These are phyloP conservation scores for Pseudogymnoascus destructans DNA, from an alignment of 2,329 filamentous ascomycete species.

Conservation along the genomic window DNA sequence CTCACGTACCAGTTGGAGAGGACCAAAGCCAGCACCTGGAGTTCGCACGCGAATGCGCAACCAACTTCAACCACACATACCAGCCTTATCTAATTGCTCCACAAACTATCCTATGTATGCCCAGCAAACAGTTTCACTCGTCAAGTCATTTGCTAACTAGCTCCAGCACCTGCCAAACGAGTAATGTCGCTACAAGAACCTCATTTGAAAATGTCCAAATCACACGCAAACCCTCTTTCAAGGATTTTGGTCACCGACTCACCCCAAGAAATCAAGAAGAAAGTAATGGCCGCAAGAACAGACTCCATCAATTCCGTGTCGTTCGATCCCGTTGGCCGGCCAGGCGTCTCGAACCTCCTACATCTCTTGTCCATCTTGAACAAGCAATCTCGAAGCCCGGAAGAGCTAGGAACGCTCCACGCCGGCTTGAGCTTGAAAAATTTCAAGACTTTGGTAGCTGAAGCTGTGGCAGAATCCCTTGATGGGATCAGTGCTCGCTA, in stretches of 20 bases:
- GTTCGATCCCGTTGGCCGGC: conserved; percentile 57
- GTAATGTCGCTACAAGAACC: conserved; percentile 84
- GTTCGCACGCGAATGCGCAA: conserved; percentile 74
- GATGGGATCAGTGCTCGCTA: conserved; percentile 44
- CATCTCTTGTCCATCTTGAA: conserved; percentile 65
- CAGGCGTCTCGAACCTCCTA: conserved; percentile 79
- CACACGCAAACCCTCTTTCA: conserved; percentile 54
- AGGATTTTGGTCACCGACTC: conserved; percentile 73
- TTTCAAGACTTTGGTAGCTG: conserved; percentile 52
- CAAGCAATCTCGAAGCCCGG: conserved; percentile 28
- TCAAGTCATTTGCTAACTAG: conserved; percentile 9
- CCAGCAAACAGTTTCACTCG: neutral
- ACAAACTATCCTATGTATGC: conserved; percentile 56
- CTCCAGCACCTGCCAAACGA: conserved; percentile 49
- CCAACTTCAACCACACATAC: conserved; percentile 72
- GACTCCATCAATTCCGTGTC: conserved; percentile 55
- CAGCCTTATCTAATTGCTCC: conserved; percentile 51
- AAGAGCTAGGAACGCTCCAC: conserved; percentile 31
- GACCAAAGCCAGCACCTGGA: conserved; percentile 92
- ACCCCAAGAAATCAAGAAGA: conserved; percentile 47
- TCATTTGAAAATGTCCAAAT: conserved; percentile 87
- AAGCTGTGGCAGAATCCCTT: conserved; percentile 41
- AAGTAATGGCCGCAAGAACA: conserved; percentile 63
- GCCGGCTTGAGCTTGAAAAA: conserved; percentile 36
- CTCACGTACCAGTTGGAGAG: conserved; percentile 92